Evolutionary conservation across 441 rosid genomes (phyloP), one percentile per base, ranked within the genome.

Genomic region (Eruca vesicaria): DNA sequence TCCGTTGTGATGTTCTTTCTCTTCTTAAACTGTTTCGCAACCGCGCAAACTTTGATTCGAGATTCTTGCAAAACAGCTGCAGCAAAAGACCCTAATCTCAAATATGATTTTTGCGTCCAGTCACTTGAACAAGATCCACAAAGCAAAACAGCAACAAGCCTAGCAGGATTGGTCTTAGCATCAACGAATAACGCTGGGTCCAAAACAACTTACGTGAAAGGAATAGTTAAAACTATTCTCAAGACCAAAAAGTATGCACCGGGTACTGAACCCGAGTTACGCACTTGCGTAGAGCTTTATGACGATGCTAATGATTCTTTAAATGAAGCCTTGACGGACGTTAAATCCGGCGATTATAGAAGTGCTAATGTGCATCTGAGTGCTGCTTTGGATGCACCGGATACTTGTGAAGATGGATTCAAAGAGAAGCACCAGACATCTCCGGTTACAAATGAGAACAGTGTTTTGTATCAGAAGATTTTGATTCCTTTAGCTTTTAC

Each of bases 331-430:
- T n/a, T n/a, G n/a, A n/a, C n/a, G n/a, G n/a, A n/a, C n/a, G n/a
- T 85, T 10, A 20, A 38, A 71, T n/a, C 56, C 0, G 55, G n/a
- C 10, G 84, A 86, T 57, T 87, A 81, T 50, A 5, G 0, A 23
- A 63, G 12, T 0, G 84, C 81, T 53, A 81, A 64, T 18, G 3
- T 60, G 4, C 10, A 71, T 2, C 20, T 81, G 10, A 83, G 88
- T 66, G 83, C 84, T 1, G 90, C 86, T 26, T 52, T 78, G 82
- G 84, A 78, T 60, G 68, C 77, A 0, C 18, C 85, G 16, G 12
- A 0, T 10, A 76, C 76, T 9, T 87, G 93, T 59, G 84, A 87
- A 69, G 80, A 79, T 21, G 86, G 81, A 28, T 79, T 89, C 35
- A 72, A 78, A 69, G 86, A 84, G 55, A 35, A 62, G 45, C 79